These are phyloP conservation scores for Withania somnifera DNA, from an alignment of 305 asterid genomes.

Conservation along the genomic window DNA sequence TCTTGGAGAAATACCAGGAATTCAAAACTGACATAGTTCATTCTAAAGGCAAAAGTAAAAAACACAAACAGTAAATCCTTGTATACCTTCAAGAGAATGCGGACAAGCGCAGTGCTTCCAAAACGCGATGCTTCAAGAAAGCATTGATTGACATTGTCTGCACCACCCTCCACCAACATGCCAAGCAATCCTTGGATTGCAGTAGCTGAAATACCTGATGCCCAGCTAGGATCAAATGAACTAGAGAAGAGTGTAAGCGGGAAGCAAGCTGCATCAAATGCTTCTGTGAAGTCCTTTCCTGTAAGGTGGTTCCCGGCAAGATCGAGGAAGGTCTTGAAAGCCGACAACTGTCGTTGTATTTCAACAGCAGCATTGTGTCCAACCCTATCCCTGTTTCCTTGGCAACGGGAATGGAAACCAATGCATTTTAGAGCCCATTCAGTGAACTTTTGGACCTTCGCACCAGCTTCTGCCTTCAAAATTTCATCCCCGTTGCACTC, in stretches of 20 bases:
- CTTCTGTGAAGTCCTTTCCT: slow-evolving; percentile 95
- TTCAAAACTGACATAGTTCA: background rate
- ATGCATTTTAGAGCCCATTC: slow-evolving; percentile 99
- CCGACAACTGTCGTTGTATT: slow-evolving; percentile 74
- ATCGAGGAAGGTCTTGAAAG: slow-evolving; percentile 87
- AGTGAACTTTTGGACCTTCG: slow-evolving; percentile 92
- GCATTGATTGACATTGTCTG: slow-evolving; percentile 96
- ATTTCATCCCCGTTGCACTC: slow-evolving; percentile 95
- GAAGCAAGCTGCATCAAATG: slow-evolving; percentile 98
- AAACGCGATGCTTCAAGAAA: slow-evolving; percentile 98
- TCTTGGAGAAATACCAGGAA: background rate
- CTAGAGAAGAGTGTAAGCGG: slow-evolving; percentile 96
- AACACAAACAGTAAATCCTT: background rate
- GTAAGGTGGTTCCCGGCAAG: slow-evolving; percentile 86
- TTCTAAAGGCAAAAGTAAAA: background rate
- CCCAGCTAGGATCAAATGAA: slow-evolving; percentile 96
- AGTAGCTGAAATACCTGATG: slow-evolving; percentile 87
- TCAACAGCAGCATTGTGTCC: slow-evolving; percentile 64
- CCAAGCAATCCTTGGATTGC: slow-evolving; percentile 83
- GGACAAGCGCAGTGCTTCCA: slow-evolving; percentile 99
- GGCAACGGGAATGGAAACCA: slow-evolving; percentile 95
- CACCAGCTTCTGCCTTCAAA: slow-evolving; percentile 95
- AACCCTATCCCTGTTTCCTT: slow-evolving; percentile 66
- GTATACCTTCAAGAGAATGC: slow-evolving; percentile 82
- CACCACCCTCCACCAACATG: slow-evolving; percentile 97